Base-by-base conservation (phyloP, 495 filamentous ascomycete genomes). In the Aspergillus coremiiformis region DNA sequence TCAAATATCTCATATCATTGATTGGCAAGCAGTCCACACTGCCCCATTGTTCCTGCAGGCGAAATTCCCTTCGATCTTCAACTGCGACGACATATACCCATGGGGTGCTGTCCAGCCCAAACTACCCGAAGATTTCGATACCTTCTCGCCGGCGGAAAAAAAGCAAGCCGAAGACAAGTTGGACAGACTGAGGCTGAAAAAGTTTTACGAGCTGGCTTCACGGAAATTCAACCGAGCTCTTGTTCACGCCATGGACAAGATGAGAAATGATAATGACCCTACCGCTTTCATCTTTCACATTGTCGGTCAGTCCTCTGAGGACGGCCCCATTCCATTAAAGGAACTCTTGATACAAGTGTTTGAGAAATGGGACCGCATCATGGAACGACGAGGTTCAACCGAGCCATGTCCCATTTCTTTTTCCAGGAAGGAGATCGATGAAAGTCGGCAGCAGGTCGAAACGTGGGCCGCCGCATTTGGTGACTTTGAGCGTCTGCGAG, bases 341-440 rank as follows among this genome's bases (percentile, higher is more conserved):
- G 53, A 62, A 39, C 52, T 62, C 23, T 24, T 62, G 2, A 62
- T 59, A 22, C 56, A 62, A 33, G 54, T 62, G 49, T 62, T 51
- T 20, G 46, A 59, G 33, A 53, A 54, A 49, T 59, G 53, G 59
- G 51, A 57, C 33, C 47, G 43, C 23, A 52, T 59, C 17, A 50
- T 39, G 27, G 29, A 57, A 33, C 22, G 47, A 3, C 35, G 49
- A 51, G 45, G 56, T 14, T 46, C 50, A 11, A 19, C 0, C 17
- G 49, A 47, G 24, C 51, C 50, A 27, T 62, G 53, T 30, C 59
- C 56, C 0, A 51, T 62, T 33, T 59, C 50, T 0, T 59, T 62
- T 42, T 35, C 53, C 1, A 19, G 46, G 47, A 39, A 56, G 5
- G 53, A 59, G 20, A 55, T 62, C 42, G 15, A 46, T 1, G 17